These are phyloP conservation scores for Amanita pallidorosea DNA, from an alignment of 768 basidiomycete genomes.

Conservation along the genomic window DNA sequence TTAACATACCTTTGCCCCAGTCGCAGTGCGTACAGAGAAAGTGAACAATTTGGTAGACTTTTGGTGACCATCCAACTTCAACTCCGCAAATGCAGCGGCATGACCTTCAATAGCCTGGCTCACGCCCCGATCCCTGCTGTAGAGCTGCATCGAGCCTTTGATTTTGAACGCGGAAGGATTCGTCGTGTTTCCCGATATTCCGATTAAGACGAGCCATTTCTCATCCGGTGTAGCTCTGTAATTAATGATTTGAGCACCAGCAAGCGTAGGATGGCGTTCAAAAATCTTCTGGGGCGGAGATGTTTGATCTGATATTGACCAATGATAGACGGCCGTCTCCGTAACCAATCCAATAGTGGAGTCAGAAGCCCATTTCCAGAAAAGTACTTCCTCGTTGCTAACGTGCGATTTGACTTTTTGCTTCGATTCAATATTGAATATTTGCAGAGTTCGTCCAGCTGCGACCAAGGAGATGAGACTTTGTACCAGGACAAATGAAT, in stretches of 20 bases:
- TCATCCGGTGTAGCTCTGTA: conserved; percentile 89
- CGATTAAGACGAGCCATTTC: conserved; percentile 95
- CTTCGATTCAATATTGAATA: conserved; percentile 97
- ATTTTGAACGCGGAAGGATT: conserved; percentile 97
- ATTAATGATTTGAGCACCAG: conserved; percentile 96
- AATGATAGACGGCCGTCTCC: conserved; percentile 86
- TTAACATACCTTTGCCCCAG: conserved; percentile 81
- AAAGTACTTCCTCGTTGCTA: conserved; percentile 89
- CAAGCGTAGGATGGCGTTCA: conserved; percentile 91
- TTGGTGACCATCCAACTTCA: conserved; percentile 85
- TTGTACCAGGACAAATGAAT: not conserved
- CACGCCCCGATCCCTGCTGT: conserved; percentile 85
- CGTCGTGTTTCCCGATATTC: conserved; percentile 84
- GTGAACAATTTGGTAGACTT: conserved; percentile 85
- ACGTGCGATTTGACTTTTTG: conserved; percentile 94
- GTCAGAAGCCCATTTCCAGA: conserved; percentile 98
- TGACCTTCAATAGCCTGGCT: conserved; percentile 99
- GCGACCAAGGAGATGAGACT: conserved; percentile 9
- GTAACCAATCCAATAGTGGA: conserved; percentile 92
- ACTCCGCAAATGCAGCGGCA: conserved; percentile 89
- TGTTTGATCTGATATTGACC: conserved; percentile 67
- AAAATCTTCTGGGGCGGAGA: conserved; percentile 83
- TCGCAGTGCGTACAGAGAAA: conserved; percentile 93
- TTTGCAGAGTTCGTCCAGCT: conserved; percentile 92
- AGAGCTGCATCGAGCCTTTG: conserved; percentile 97